Percentiles rank a stretch among this genome's conserved stretches.
phyloP scores from a whole-genome alignment of 192 early-diverging fungal genomes.

The Pilobolus umbonatus region DNA sequence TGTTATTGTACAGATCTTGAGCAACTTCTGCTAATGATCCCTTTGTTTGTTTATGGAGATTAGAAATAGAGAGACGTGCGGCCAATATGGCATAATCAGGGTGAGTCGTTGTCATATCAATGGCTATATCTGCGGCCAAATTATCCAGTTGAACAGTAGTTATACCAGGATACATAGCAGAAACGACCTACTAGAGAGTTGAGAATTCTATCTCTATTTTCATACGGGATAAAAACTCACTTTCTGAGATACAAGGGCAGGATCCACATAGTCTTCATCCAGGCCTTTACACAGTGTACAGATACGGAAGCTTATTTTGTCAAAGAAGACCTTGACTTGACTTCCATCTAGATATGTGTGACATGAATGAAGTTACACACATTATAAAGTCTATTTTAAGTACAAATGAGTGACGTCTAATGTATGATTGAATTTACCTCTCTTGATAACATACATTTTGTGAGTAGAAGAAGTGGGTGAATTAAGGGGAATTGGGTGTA shows the following conservation, averaged over 20 bases:
- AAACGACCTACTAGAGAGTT: constrained; percentile 69
- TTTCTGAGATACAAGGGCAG: constrained; percentile 88
- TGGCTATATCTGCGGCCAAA: constrained; percentile 91
- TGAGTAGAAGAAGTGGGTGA: too few species aligned
- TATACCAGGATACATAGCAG: constrained; percentile 95
- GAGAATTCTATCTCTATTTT: not conserved
- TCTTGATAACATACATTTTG: constrained; percentile 39
- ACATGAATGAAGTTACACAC: not conserved
- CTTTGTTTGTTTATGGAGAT: constrained; percentile 83
- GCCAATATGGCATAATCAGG: constrained; percentile 96
- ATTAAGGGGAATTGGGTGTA: too few species aligned
- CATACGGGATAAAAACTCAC: constrained; percentile 42
- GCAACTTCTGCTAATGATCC: constrained; percentile 74
- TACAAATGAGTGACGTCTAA: not conserved
- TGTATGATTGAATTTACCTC: constrained; percentile 28
- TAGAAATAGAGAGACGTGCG: constrained; percentile 93
- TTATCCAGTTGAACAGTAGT: constrained; percentile 97
- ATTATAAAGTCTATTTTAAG: not conserved
- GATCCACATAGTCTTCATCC: constrained; percentile 88
- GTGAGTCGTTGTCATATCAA: constrained; percentile 82
- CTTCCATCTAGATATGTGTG: constrained; percentile 53
- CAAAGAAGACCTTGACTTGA: constrained; percentile 82
- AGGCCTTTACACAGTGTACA: constrained; percentile 91
- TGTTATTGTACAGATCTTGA: constrained; percentile 75
- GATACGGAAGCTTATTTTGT: constrained; percentile 92